Evolutionary conservation across 75 land plant species (phyloP).

Genomic region (Pinus tabuliformis): DNA sequence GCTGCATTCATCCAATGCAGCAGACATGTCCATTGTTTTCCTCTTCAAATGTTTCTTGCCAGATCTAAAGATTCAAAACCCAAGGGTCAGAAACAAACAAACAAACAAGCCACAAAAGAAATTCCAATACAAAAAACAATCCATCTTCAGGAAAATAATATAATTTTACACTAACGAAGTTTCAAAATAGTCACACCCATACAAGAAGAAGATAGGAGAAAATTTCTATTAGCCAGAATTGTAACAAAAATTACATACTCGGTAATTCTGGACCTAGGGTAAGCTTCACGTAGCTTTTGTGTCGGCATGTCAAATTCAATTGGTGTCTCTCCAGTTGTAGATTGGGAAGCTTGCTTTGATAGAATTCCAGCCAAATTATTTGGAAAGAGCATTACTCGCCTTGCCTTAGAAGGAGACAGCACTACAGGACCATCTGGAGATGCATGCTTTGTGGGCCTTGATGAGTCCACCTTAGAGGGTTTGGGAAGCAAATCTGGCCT

Average conservation of each 20-base stretch:
- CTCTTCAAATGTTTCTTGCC: constrained; percentile 9
- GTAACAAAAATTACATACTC: constrained; percentile 6
- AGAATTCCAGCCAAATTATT: constrained; percentile 35
- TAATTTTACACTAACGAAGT: background rate
- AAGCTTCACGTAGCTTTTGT: background rate
- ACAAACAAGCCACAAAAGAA: background rate
- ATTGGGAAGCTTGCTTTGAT: constrained; percentile 8
- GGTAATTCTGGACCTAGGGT: constrained; percentile 6
- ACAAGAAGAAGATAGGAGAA: background rate
- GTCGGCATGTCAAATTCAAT: constrained; percentile 6
- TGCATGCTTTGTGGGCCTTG: constrained; percentile 29
- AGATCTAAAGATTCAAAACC: background rate
- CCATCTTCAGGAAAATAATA: background rate
- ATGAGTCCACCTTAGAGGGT: constrained; percentile 61
- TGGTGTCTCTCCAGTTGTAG: constrained; percentile 7
- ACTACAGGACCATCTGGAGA: constrained; percentile 75
- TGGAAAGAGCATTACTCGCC: constrained; percentile 62
- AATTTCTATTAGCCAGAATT: background rate
- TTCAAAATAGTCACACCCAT: background rate
- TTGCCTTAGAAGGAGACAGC: constrained; percentile 83
- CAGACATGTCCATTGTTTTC: constrained; percentile 5
- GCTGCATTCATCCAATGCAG: constrained; percentile 13
- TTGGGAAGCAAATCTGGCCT: constrained; percentile 73
- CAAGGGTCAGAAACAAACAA: background rate
- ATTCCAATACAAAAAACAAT: background rate